Conservation (phyloP, 2,329 filamentous ascomycete species). For the Aschersonia sp. region DNA sequence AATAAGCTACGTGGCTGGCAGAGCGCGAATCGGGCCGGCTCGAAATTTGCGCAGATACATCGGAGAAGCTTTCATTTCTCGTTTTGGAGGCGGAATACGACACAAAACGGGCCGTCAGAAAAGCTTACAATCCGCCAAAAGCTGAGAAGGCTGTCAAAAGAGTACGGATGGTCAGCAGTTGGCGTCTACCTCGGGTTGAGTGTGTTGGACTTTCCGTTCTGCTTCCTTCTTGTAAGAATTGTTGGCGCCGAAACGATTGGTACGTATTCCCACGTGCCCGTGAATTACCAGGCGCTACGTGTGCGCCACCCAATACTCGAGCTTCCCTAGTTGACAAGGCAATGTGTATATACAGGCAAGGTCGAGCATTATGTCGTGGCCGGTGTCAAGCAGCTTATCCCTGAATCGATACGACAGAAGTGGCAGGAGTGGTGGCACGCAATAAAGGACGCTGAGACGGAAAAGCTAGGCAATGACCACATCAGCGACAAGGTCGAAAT, state of each 20-base stretch:
- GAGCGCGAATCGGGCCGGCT: slow-evolving; percentile 5
- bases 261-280: slow-evolving; percentile 16
- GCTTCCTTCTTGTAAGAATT: slow-evolving; percentile 72
- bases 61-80: slow-evolving; percentile 21
- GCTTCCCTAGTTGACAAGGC: background rate
- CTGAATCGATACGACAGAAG: slow-evolving; percentile 39
- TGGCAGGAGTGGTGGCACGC: slow-evolving; percentile 35
- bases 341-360: slow-evolving; percentile 25
- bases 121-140: slow-evolving; percentile 47
- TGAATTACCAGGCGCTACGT: background rate
- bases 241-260: slow-evolving; percentile 81
- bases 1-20: background rate
- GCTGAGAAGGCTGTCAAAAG: slow-evolving; percentile 70
- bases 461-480: slow-evolving; percentile 26
- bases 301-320: background rate
- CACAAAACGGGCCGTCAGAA: slow-evolving; percentile 10
- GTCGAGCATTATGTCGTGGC: slow-evolving; percentile 55
- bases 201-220: slow-evolving; percentile 85
- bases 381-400: slow-evolving; percentile 41
- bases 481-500: slow-evolving; percentile 32
- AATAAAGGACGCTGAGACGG: slow-evolving; percentile 28
- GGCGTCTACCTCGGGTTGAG: slow-evolving; percentile 82
- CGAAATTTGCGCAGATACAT: slow-evolving; percentile 9
- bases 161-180: slow-evolving; percentile 88
- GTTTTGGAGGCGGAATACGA: slow-evolving; percentile 14